A percentile compares a stretch with the other conserved stretches of the same genome.
Evolutionary conservation across 352 stramenopile species (phyloP).

Genomic region (Phytophthora constricta): DNA sequence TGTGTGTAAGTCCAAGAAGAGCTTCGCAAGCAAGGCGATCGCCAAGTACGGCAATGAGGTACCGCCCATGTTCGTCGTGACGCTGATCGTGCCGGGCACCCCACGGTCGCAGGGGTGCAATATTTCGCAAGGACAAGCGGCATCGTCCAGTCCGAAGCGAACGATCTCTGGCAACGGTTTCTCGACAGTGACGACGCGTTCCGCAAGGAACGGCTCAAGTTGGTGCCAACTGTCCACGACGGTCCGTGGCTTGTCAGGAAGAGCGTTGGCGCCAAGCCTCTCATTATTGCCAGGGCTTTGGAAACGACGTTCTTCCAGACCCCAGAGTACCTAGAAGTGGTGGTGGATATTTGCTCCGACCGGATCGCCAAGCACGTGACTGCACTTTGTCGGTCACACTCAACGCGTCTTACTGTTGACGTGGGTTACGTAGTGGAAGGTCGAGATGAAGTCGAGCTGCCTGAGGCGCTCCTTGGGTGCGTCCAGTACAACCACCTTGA

Average conservation of each 20-base stretch:
- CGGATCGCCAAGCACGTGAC: constrained; percentile 79
- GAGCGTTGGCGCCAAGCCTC: constrained; percentile 77
- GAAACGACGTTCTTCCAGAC: constrained; percentile 71
- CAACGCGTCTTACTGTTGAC: constrained; percentile 69
- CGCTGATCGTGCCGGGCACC: constrained; percentile 70
- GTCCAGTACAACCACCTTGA: constrained; percentile 85
- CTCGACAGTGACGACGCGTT: constrained; percentile 69
- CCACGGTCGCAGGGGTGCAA: constrained; percentile 72
- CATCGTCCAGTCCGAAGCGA: constrained; percentile 30
- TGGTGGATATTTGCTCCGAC: constrained; percentile 82
- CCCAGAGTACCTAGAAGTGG: constrained; percentile 71
- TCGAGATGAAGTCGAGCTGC: constrained; percentile 68
- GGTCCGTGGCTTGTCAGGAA: constrained; percentile 86
- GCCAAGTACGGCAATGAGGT: constrained; percentile 72
- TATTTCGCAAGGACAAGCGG: constrained; percentile 72
- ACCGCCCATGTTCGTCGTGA: constrained; percentile 78
- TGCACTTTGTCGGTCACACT: constrained; percentile 75
- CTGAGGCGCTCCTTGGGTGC: constrained; percentile 80
- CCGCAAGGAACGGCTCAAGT: constrained; percentile 77
- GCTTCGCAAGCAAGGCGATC: constrained; percentile 66
- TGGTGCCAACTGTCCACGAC: constrained; percentile 80
- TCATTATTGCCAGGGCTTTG: constrained; percentile 75
- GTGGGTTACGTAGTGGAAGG: constrained; percentile 86
- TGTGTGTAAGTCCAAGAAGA: constrained; percentile 71
- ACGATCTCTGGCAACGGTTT: constrained; percentile 70